Evolutionary conservation across 2,329 filamentous ascomycete species (phyloP), one percentile per base, ranked within the genome.

Genomic region (Tolypocladium cylindrosporum): DNA sequence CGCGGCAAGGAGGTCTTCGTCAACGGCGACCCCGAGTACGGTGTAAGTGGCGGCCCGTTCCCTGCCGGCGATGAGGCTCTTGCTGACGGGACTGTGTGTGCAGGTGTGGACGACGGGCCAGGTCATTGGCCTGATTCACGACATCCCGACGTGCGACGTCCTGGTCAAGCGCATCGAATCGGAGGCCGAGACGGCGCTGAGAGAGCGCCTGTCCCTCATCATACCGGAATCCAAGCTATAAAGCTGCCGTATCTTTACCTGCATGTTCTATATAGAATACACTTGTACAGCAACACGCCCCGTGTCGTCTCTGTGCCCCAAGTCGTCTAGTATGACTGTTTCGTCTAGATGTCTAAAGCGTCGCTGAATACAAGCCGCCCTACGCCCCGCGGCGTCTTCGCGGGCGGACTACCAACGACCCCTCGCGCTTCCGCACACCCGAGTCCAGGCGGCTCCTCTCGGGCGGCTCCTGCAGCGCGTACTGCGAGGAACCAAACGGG

Each of bases 71-170:
- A 16, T 4, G 43, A 8, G 8, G 45, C 16, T 45, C 27, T 36
- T 61, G 6, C 60, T 66, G 54, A 63, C 61, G 55, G 27, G n/a
- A 48, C 50, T 62, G 42, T 60, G 64, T 19, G 62, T 57, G 6
- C 66, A 93, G 89, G 89, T 97, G 43, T 99, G 94, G 94, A 97
- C 94, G 24, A 91, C 93, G 10, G 94, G 94, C 13, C 93, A 97
- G 72, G 93, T 97, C 64, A 96, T 99, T 63, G 90, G 90, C 7
- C 72, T 94, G 58, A 94, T 94, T 61, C 85, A 93, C 65, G 90
- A 94, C 66, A 89, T 92, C 57, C 89, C 89, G 10, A 90, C 87
- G 0, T 93, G 90, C 68, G 81, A 81, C 53, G 85, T 76, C 1
- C 75, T 94, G 34, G 75, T 91, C 11, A 77, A 77, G 64, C 82